Conservation (phyloP, 345 rosid genomes). For the Pistacia integerrima region DNA sequence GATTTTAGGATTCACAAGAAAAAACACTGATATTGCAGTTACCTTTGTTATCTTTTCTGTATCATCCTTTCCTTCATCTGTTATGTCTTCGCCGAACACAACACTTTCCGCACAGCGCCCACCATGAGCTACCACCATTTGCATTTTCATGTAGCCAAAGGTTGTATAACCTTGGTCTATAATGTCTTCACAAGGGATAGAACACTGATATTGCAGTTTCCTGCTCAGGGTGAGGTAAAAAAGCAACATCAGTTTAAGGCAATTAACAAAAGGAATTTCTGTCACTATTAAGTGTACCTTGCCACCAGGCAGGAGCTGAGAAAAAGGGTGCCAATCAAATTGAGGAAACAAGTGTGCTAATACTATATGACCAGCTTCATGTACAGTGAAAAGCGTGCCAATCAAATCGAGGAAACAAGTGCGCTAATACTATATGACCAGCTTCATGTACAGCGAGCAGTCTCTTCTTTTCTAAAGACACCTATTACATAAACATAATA, state of each 20-base stretch:
- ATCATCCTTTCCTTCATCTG: slow-evolving; percentile 96
- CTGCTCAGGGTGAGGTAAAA: slow-evolving; percentile 34
- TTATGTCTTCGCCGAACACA: slow-evolving; percentile 81
- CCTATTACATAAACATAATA: slow-evolving; percentile 45
- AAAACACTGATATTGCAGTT: neutral
- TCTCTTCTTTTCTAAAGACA: slow-evolving; percentile 80
- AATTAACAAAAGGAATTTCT: slow-evolving; percentile 5
- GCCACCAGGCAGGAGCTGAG: slow-evolving; percentile 98
- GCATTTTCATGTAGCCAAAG: slow-evolving; percentile 99
- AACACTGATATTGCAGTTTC: slow-evolving; percentile 96
- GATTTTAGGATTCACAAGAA: too few species aligned
- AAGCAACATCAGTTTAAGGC: neutral
- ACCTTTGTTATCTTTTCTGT: slow-evolving; percentile 91
- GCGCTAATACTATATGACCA: slow-evolving; percentile 89
- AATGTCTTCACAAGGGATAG: slow-evolving; percentile 92
- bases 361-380: slow-evolving; percentile 93
- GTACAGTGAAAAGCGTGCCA: slow-evolving; percentile 99
- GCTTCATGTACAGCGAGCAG: slow-evolving; percentile 96
- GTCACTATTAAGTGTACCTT: slow-evolving; percentile 48
- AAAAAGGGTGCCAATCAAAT: slow-evolving; percentile 98
- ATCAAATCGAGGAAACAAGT: slow-evolving; percentile 93
- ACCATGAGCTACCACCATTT: slow-evolving; percentile 98
- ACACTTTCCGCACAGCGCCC: slow-evolving; percentile 92
- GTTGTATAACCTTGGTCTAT: slow-evolving; percentile 95
- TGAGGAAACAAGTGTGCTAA: slow-evolving; percentile 95